A percentile compares a stretch with the other conserved stretches of the same genome.
Evolutionary conservation across 768 basidiomycete genomes (phyloP).

Genomic region (Pisolithus microcarpus): DNA sequence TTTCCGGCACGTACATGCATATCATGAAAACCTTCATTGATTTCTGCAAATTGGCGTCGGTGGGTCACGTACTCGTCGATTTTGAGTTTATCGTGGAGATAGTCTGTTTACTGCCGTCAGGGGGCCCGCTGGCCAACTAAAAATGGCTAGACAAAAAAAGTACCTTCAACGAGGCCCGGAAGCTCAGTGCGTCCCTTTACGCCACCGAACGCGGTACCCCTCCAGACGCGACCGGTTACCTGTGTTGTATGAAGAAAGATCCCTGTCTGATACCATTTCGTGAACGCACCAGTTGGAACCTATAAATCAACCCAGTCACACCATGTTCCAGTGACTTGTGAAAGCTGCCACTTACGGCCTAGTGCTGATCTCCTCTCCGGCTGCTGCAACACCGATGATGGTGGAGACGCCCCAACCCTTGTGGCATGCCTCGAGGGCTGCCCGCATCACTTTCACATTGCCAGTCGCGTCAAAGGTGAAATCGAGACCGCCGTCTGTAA

Average conservation of each 20-base stretch:
- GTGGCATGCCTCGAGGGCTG: slow-evolving; percentile 97
- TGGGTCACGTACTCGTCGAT: slow-evolving; percentile 98
- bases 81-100: slow-evolving; percentile 73
- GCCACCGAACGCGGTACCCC: slow-evolving; percentile 92
- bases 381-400: slow-evolving; percentile 93
- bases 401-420: slow-evolving; percentile 99
- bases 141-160: slow-evolving; percentile 4
- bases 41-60: slow-evolving; percentile 60
- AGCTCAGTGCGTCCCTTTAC: slow-evolving; percentile 97
- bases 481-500: slow-evolving; percentile 95
- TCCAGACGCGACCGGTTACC: slow-evolving; percentile 90
- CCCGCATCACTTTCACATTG: slow-evolving; percentile 90
- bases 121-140: not conserved
- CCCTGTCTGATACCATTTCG: not conserved
- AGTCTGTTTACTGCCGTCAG: slow-evolving; percentile 42
- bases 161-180: slow-evolving; percentile 88
- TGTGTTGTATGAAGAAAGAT: slow-evolving; percentile 19
- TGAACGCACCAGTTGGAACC: slow-evolving; percentile 42
- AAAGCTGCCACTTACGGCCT: slow-evolving; percentile 53
- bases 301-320: slow-evolving; percentile 12
- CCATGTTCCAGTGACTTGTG: slow-evolving; percentile 9
- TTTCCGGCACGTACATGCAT: slow-evolving; percentile 78
- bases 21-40: slow-evolving; percentile 85
- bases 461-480: slow-evolving; percentile 98
- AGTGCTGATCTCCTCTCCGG: slow-evolving; percentile 91